Percentiles rank a stretch among this genome's conserved stretches.
These are phyloP conservation scores for Solanum gracilifrons DNA, from an alignment of 257 asterid genomes.

Conservation along the genomic window DNA sequence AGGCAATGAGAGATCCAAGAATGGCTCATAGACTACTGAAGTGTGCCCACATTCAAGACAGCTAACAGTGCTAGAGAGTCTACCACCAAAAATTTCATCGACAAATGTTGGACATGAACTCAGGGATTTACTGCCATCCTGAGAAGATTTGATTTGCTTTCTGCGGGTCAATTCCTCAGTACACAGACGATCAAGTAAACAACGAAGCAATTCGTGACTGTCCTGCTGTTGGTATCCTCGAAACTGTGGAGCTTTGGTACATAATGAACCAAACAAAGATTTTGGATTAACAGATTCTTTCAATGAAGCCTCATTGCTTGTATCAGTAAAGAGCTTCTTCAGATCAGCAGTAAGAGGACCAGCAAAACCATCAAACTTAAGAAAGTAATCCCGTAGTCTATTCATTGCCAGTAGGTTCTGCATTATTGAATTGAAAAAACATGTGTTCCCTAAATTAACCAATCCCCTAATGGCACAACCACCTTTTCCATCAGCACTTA, in stretches of 20 bases:
- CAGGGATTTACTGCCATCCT: constrained; percentile 17
- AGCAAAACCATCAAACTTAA: constrained; percentile 42
- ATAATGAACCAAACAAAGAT: constrained; percentile 58
- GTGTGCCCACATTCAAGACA: constrained; percentile 80
- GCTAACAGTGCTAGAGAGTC: constrained; percentile 61
- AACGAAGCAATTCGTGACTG: constrained; percentile 87
- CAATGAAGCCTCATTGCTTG: constrained; percentile 25
- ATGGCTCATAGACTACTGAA: constrained; percentile 66
- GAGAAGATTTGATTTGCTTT: constrained; percentile 23
- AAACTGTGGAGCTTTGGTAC: constrained; percentile 78
- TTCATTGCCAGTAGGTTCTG: constrained; percentile 69
- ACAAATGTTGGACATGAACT: constrained; percentile 35
- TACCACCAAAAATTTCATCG: constrained; percentile 82
- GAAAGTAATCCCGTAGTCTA: constrained; percentile 39
- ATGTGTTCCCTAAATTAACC: constrained; percentile 85
- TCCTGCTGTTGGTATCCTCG: constrained; percentile 92
- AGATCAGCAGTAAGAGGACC: constrained; percentile 65
- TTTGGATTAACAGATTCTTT: constrained; percentile 54
- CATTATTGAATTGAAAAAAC: constrained; percentile 82
- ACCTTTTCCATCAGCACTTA: constrained; percentile 15
- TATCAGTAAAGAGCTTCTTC: constrained; percentile 57
- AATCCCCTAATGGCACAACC: constrained; percentile 54
- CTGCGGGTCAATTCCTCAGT: constrained; percentile 47
- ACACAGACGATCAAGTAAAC: constrained; percentile 71
- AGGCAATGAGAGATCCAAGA: constrained; percentile 81